Base-by-base conservation (phyloP, 1,284 basidiomycete genomes). In the Leucoagaricus sp. region DNA sequence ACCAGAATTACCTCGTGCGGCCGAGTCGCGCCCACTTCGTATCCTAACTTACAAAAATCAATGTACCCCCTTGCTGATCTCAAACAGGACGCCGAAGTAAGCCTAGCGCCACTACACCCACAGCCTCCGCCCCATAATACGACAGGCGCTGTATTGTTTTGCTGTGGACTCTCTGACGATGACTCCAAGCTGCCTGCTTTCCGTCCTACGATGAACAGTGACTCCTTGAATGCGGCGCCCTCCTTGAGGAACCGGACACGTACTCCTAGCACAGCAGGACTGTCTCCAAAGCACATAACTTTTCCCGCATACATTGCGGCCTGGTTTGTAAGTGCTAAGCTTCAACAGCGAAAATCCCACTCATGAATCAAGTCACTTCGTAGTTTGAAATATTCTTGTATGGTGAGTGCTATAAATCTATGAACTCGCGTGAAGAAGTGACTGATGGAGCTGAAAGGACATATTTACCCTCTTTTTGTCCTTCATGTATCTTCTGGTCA, bases 361-460 rank as follows among this genome's bases (percentile, higher is more conserved):
- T n/a, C n/a, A n/a, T n/a, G n/a, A n/a, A n/a, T n/a, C 45, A 19
- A 49, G n/a, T 12, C 31, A 33, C 36, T 12, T 12, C 29, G 33
- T 33, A 66, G 65, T 65, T 66, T 44, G 57, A 66, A 53, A 48
- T 60, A 17, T 66, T 64, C 57, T 50, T 66, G 47, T 66, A 63
- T 38, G 63, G 65, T 65, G 46, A 45, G 28, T 34, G 12, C 17
- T 15, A 5, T 19, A 55, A 55, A 25, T 55, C 51, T 38, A 51
- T n/a, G n/a, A n/a, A n/a, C n/a, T n/a, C n/a, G n/a, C n/a, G n/a
- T n/a, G n/a, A n/a, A n/a, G n/a, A n/a, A n/a, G n/a, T n/a, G n/a
- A n/a, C n/a, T n/a, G n/a, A n/a, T n/a, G n/a, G n/a, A n/a, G n/a
- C n/a, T n/a, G n/a, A n/a, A n/a, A n/a, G n/a, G n/a, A n/a, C n/a